phyloP scores from a whole-genome alignment of 2,329 filamentous ascomycete species.

The Diaporthe eres region DNA sequence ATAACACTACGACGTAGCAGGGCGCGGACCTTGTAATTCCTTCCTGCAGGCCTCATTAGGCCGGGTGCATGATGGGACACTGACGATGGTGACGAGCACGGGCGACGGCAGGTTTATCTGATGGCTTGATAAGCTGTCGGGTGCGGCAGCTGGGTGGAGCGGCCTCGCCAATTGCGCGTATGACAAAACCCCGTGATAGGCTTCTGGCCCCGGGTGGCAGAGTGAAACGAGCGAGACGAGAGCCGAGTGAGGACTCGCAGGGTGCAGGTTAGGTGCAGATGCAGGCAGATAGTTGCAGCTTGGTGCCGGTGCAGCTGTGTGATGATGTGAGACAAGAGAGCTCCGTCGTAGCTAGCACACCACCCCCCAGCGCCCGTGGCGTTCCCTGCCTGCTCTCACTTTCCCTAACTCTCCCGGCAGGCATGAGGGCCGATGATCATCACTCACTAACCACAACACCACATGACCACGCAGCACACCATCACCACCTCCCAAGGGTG shows the following conservation, averaged over 20 bases:
- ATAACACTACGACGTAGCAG: neutral
- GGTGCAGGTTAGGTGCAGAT: neutral
- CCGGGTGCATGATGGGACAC: constrained; percentile 15
- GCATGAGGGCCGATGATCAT: constrained; percentile 14
- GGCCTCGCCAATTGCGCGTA: constrained; percentile 40
- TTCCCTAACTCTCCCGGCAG: constrained; percentile 31
- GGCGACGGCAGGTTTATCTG: constrained; percentile 26
- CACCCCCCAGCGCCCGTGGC: constrained; percentile 11
- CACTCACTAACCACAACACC: constrained; percentile 24
- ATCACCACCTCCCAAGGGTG: constrained; percentile 29
- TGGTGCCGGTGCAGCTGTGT: constrained; percentile 29
- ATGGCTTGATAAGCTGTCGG: constrained; percentile 26
- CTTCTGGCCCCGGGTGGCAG: neutral
- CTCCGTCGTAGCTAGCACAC: constrained; percentile 18
- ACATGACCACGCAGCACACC: constrained; percentile 42
- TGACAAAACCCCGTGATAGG: constrained; percentile 41
- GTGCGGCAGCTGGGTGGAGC: constrained; percentile 28
- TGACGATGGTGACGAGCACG: constrained; percentile 21
- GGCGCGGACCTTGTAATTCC: constrained; percentile 21
- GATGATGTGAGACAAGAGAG: constrained; percentile 41
- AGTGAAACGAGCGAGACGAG: constrained; percentile 19
- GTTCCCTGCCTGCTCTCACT: neutral
- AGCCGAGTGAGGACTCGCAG: neutral
- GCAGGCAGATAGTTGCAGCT: neutral
- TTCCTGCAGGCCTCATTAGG: constrained; percentile 22